Evolutionary conservation across 805 yeast species (phyloP).

Genomic region (Candida verbasci): DNA sequence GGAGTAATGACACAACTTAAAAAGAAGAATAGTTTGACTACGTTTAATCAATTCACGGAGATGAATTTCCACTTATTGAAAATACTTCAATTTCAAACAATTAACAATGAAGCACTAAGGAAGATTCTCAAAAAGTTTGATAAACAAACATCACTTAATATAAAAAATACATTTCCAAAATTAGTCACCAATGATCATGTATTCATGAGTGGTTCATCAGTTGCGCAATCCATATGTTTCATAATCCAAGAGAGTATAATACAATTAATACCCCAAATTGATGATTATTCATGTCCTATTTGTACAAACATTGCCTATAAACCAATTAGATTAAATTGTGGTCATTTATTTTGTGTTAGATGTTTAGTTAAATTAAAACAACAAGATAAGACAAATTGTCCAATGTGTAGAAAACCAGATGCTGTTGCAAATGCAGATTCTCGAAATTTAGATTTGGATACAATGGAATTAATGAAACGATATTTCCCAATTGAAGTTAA

Average conservation of each 20-base stretch:
- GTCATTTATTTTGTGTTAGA: slow-evolving; percentile 68
- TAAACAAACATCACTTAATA: slow-evolving; percentile 57
- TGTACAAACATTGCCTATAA: slow-evolving; percentile 68
- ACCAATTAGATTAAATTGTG: slow-evolving; percentile 62
- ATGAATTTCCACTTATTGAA: slow-evolving; percentile 54
- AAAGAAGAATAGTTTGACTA: slow-evolving; percentile 38
- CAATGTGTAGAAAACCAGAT: slow-evolving; percentile 53
- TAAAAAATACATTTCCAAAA: slow-evolving; percentile 44
- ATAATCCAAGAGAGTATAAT: slow-evolving; percentile 53
- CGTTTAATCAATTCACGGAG: slow-evolving; percentile 47
- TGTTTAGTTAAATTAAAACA: slow-evolving; percentile 68
- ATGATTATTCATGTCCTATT: slow-evolving; percentile 72
- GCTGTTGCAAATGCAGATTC: slow-evolving; percentile 59
- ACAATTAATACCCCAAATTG: slow-evolving; percentile 64
- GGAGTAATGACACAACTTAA: slow-evolving; percentile 39
- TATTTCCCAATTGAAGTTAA: slow-evolving; percentile 68
- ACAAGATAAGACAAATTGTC: slow-evolving; percentile 56
- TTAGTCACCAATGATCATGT: slow-evolving; percentile 38
- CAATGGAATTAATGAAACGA: slow-evolving; percentile 48
- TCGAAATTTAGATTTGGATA: slow-evolving; percentile 51
- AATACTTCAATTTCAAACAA: slow-evolving; percentile 54
- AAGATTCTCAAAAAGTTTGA: slow-evolving; percentile 75
- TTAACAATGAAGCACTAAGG: slow-evolving; percentile 59
- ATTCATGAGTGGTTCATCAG: slow-evolving; percentile 42
- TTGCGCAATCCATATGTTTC: slow-evolving; percentile 51